Evolutionary conservation across 2,329 filamentous ascomycete species (phyloP).

Genomic region (Exophiala sp.): DNA sequence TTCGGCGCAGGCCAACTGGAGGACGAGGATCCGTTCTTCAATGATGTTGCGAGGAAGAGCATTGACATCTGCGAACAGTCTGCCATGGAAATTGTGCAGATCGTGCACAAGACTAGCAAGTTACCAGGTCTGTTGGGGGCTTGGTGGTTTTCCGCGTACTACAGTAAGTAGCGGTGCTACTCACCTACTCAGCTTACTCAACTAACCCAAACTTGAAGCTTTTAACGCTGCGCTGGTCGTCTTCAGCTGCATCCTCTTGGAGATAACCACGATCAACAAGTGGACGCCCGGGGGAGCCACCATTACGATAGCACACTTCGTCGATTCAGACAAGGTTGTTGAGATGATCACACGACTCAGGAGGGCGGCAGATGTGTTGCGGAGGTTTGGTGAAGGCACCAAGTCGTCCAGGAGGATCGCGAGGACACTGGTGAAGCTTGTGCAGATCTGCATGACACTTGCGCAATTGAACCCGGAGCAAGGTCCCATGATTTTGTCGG

Average conservation of each 20-base stretch:
- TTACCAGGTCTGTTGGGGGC: slow-evolving; percentile 34
- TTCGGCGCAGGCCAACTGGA: not conserved
- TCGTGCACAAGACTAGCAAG: slow-evolving; percentile 26
- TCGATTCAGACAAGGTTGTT: slow-evolving; percentile 12
- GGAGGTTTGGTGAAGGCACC: slow-evolving; percentile 20
- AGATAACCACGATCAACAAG: slow-evolving; percentile 11
- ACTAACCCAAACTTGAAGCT: slow-evolving; percentile 26
- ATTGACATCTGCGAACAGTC: slow-evolving; percentile 31
- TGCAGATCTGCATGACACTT: slow-evolving; percentile 23
- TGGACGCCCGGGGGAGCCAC: slow-evolving; percentile 4
- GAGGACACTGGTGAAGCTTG: slow-evolving; percentile 20
- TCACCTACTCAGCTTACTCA: slow-evolving; percentile 17
- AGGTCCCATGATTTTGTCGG: slow-evolving; percentile 13
- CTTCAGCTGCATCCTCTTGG: slow-evolving; percentile 28
- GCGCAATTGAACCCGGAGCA: slow-evolving; percentile 17
- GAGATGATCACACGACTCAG: slow-evolving; percentile 18
- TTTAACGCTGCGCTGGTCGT: slow-evolving; percentile 36
- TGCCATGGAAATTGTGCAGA: slow-evolving; percentile 36
- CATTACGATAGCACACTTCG: slow-evolving; percentile 3
- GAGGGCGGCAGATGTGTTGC: slow-evolving; percentile 15
- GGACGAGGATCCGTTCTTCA: slow-evolving; percentile 18
- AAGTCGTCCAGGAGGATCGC: slow-evolving; percentile 17
- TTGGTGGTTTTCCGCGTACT: slow-evolving; percentile 44
- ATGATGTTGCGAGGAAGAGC: slow-evolving; percentile 20
- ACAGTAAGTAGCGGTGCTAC: slow-evolving; percentile 27